These are phyloP conservation scores for Galerina marginata DNA, from an alignment of 768 basidiomycete species.

Conservation along the genomic window DNA sequence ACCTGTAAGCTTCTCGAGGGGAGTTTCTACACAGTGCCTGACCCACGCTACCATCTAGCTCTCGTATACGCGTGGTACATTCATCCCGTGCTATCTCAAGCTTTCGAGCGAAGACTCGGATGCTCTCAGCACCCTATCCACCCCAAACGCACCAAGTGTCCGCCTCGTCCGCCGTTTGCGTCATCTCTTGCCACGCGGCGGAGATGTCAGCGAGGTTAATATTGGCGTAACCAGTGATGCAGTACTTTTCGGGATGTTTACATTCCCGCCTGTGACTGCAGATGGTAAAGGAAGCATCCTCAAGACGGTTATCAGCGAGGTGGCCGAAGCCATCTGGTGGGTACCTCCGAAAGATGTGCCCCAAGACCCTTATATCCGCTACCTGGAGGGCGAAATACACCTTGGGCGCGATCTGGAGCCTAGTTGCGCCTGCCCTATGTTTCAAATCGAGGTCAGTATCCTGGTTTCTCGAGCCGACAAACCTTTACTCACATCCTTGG, in stretches of 20 bases:
- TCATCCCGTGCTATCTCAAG: conserved; percentile 12
- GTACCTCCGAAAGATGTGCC: conserved; percentile 3
- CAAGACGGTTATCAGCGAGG: neutral
- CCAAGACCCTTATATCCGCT: neutral
- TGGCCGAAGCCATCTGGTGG: conserved; percentile 11
- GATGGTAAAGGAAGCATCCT: neutral
- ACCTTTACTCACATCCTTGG: neutral
- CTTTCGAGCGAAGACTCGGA: neutral
- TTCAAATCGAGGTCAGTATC: conserved; percentile 9
- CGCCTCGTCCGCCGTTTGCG: conserved; percentile 10
- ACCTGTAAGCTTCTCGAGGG: neutral
- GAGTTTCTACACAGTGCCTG: neutral
- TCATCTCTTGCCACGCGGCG: neutral
- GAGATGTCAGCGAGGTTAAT: neutral
- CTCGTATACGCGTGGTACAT: conserved; percentile 8
- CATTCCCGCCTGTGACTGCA: neutral
- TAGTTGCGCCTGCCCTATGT: conserved; percentile 5
- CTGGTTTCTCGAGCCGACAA: neutral
- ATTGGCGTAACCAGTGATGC: neutral
- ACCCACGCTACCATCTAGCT: neutral
- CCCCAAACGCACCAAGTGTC: neutral
- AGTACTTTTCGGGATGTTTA: neutral
- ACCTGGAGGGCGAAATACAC: conserved; percentile 17
- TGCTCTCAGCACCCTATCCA: neutral
- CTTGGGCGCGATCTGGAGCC: conserved; percentile 7